Conservation (phyloP, 768 basidiomycete species). For the Naganishia onofrii region DNA sequence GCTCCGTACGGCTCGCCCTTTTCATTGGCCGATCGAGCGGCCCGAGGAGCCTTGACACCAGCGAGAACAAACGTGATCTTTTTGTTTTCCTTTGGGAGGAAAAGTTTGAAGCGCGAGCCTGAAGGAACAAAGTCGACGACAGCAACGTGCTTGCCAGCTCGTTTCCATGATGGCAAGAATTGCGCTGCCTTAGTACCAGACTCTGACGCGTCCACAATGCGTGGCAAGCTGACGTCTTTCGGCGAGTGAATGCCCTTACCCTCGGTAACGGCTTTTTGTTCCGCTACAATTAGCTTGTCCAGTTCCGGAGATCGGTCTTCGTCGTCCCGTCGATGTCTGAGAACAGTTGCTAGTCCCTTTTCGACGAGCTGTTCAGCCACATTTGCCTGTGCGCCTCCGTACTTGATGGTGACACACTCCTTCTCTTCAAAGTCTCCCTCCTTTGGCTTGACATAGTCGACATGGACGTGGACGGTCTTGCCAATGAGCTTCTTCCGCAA, state of each 20-base stretch:
- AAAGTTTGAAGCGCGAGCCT: constrained; percentile 94
- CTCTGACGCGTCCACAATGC: constrained; percentile 90
- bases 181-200: constrained; percentile 71
- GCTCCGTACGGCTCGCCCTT: constrained; percentile 83
- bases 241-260: constrained; percentile 83
- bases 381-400: constrained; percentile 75
- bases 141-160: constrained; percentile 75
- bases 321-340: constrained; percentile 90
- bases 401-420: constrained; percentile 84
- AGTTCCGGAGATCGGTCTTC: constrained; percentile 94
- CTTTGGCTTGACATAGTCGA: constrained; percentile 85
- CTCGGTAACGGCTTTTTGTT: constrained; percentile 79
- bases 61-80: constrained; percentile 86
- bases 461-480: constrained; percentile 52
- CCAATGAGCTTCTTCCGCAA: constrained; percentile 88
- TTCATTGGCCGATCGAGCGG: constrained; percentile 71
- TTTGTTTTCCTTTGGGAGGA: constrained; percentile 86
- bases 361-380: constrained; percentile 90
- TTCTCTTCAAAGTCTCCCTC: constrained; percentile 93
- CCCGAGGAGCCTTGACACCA: constrained; percentile 85
- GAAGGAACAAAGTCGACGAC: constrained; percentile 87
- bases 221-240: constrained; percentile 75
- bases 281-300: constrained; percentile 91
- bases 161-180: constrained; percentile 88
- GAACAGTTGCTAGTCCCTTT: constrained; percentile 81